phyloP scores from a whole-genome alignment of 805 yeast genomes.

The Saccharomyces paradoxus region DNA sequence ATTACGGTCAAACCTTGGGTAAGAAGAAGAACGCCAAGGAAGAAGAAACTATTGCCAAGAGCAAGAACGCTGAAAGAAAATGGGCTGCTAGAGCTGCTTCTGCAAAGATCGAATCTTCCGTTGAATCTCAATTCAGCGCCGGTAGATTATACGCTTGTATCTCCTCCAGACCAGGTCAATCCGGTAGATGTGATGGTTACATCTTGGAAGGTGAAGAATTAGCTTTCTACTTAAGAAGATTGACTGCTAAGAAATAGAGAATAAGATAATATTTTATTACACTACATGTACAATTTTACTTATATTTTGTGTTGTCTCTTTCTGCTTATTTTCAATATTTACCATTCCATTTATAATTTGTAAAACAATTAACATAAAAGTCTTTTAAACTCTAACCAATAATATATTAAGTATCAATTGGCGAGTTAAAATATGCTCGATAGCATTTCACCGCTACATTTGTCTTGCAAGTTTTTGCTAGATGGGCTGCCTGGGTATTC shows the following conservation, averaged over 20 bases:
- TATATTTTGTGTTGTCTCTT: conserved; percentile 5
- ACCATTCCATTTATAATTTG: background rate
- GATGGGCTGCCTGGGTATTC: background rate
- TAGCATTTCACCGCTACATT: background rate
- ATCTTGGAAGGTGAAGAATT: conserved; percentile 99
- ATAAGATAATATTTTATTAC: conserved; percentile 1
- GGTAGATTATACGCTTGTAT: conserved; percentile 97
- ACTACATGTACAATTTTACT: conserved; percentile 14
- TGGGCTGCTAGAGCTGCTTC: conserved; percentile 79
- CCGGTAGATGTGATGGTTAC: conserved; percentile 99
- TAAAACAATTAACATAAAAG: background rate
- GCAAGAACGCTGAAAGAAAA: conserved; percentile 77
- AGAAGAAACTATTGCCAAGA: conserved; percentile 56
- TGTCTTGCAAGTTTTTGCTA: too few relatives aligned
- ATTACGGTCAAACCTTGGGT: conserved; percentile 88
- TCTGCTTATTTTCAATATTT: background rate
- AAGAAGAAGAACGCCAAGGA: conserved; percentile 54
- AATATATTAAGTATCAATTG: background rate
- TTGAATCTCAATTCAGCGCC: conserved; percentile 90
- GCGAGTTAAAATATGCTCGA: background rate
- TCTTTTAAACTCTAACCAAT: background rate
- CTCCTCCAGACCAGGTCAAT: conserved; percentile 99
- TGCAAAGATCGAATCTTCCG: conserved; percentile 78
- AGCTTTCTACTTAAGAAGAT: conserved; percentile 98
- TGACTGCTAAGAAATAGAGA: conserved; percentile 90